Evolutionary conservation across 805 yeast genomes (phyloP), one percentile per base, ranked within the genome.

Genomic region (Pichia cephalocereana): DNA sequence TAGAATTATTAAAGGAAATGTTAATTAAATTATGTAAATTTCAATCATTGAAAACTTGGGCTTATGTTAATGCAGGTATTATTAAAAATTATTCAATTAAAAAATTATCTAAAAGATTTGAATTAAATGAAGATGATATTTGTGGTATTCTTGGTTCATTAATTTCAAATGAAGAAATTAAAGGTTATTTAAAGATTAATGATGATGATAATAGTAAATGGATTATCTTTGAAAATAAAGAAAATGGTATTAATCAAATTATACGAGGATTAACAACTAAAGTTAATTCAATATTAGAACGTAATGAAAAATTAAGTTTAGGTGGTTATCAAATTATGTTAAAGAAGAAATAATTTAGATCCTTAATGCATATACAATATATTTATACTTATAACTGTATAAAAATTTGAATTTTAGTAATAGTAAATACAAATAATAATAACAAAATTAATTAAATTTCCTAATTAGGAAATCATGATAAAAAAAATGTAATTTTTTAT

Each of bases 21-120:
- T 75, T 93, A 61, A 76, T 76, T 56, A 76, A 75, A 54, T 86
- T 86, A 70, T 76, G 95, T 59, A 95, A 93, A 72, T 71, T 80
- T 47, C 96, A 88, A 68, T 95, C 96, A 43, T 76, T 93, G 62
- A 81, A 96, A 69, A 87, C 97, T n/a, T 93, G 86, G 67, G 73
- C 93, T 54, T 86, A 88, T 74, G 82, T 86, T 54, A 89, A 83
- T 71, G 86, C 86, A 63, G 68, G 81, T 34, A 82, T 80, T 58
- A 89, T 83, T 70, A 71, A 82, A 52, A 83, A 85, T 54, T 75
- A 91, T 48, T 82, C 96, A 4, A 66, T 89, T 44, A 65, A 71
- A 17, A 79, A 79, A 56, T 72, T 93, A 59, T 70, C 88, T 23
- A 63, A 71, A 44, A 73, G 80, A 52, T 93, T 91, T 64, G 82